Conservation (phyloP, 2,329 filamentous ascomycete species). For the Leptographium wingfieldii region DNA sequence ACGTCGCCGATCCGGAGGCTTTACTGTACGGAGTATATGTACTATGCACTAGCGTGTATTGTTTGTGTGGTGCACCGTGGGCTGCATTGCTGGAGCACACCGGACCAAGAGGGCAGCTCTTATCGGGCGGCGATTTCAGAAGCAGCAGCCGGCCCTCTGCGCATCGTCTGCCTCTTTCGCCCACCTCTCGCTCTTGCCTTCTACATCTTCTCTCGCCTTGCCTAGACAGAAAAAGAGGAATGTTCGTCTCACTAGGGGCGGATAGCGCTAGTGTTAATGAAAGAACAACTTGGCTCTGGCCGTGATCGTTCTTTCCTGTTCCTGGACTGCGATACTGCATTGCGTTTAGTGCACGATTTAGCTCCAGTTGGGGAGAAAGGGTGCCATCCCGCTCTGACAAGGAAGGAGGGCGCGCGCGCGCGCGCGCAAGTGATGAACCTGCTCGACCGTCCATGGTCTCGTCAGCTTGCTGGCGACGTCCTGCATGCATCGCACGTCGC, state of each 20-base stretch:
- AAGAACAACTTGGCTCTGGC: not conserved
- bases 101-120: not conserved
- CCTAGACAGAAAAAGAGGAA: not conserved
- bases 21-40: not conserved
- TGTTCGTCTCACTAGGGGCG: not conserved
- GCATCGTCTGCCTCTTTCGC: not conserved
- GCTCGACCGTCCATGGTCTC: not conserved
- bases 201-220: not conserved
- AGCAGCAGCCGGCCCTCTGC: not conserved
- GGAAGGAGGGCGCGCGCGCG: not conserved
- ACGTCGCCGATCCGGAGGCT: conserved; percentile 1
- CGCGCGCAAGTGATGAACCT: not conserved
- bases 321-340: not conserved
- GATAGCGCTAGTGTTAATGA: not conserved
- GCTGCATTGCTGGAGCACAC: not conserved
- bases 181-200: not conserved
- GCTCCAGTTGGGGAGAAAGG: conserved; percentile 2
- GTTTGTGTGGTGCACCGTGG: not conserved
- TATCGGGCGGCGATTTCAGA: not conserved
- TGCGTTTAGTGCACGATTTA: not conserved
- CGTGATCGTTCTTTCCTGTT: not conserved
- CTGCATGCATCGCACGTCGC: not conserved
- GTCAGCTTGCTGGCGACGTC: not conserved
- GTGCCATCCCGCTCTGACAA: conserved; percentile 1
- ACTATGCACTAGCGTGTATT: not conserved